A percentile compares a stretch with the other conserved stretches of the same genome.
Evolutionary conservation across 805 yeast genomes (phyloP).

Genomic region (Ogataea chonburiensis): DNA sequence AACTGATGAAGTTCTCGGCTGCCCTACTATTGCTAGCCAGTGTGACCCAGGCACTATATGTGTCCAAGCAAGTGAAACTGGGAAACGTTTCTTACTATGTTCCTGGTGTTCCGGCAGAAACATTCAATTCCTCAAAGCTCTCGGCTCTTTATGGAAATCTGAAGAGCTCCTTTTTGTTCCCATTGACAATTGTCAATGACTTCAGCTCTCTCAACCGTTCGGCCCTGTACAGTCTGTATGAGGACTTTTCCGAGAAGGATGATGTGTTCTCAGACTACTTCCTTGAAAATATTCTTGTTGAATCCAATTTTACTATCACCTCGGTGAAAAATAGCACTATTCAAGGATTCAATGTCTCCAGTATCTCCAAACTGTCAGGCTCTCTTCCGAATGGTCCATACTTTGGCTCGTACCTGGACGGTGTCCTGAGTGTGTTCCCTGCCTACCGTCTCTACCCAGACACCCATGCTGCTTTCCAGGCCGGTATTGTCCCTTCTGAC

Average conservation of each 20-base stretch:
- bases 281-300: conserved; percentile 10
- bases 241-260: conserved; percentile 5
- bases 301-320: not conserved
- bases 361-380: not conserved
- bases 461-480: conserved; percentile 13
- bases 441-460: conserved; percentile 15
- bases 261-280: conserved; percentile 15
- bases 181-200: conserved; percentile 6
- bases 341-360: conserved; percentile 4
- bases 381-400: conserved; percentile 12
- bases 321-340: conserved; percentile 2
- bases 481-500: conserved; percentile 13
- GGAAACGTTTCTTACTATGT: conserved; percentile 12
- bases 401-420: conserved; percentile 14
- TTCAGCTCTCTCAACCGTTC: not conserved
- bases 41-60: conserved; percentile 4
- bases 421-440: conserved; percentile 6
- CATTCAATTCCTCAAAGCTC: conserved; percentile 2
- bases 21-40: not conserved
- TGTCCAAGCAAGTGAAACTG: conserved; percentile 14
- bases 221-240: conserved; percentile 1
- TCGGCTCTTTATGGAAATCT: conserved; percentile 5
- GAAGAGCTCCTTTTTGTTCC: conserved; percentile 10
- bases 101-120: conserved; percentile 9
- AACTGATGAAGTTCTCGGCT: not conserved